Evolutionary conservation across 2,329 filamentous ascomycete genomes (phyloP).

Genomic region (Rosellinia necatrix): DNA sequence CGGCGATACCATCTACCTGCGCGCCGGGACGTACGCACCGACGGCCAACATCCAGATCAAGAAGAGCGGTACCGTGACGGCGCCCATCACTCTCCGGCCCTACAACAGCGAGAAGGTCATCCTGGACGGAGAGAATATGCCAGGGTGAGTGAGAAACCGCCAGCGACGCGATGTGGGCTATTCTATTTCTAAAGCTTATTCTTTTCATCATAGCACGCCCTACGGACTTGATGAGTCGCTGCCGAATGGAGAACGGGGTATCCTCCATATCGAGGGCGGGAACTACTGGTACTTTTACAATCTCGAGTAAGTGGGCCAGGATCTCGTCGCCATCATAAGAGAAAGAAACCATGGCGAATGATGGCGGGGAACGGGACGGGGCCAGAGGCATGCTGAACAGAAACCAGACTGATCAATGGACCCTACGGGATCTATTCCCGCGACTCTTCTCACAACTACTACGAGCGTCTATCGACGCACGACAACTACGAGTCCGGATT

Average conservation of each 20-base stretch:
- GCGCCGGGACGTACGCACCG: conserved; percentile 50
- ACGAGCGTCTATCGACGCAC: conserved; percentile 43
- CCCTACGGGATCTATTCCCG: conserved; percentile 45
- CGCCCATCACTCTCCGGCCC: conserved; percentile 48
- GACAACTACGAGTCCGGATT: conserved; percentile 45
- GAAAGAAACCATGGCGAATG: too few relatives aligned
- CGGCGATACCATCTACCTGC: conserved; percentile 52
- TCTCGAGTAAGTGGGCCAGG: conserved; percentile 34
- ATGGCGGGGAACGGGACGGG: background rate
- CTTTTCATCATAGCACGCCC: conserved; percentile 33
- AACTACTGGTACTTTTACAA: conserved; percentile 53
- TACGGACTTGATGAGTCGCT: conserved; percentile 46
- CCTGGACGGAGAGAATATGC: conserved; percentile 50
- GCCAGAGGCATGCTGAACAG: background rate
- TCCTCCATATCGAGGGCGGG: conserved; percentile 51
- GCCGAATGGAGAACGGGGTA: conserved; percentile 48
- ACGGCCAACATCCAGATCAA: conserved; percentile 54
- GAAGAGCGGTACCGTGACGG: conserved; percentile 46
- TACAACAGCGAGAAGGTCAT: conserved; percentile 51
- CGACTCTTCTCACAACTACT: conserved; percentile 45
- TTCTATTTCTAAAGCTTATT: background rate
- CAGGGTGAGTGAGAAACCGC: conserved; percentile 34
- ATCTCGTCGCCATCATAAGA: background rate
- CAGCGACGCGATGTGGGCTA: background rate
- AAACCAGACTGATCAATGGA: conserved; percentile 41